These are phyloP conservation scores for Elsinoe australis DNA, from an alignment of 2,329 filamentous ascomycete species.

Conservation along the genomic window DNA sequence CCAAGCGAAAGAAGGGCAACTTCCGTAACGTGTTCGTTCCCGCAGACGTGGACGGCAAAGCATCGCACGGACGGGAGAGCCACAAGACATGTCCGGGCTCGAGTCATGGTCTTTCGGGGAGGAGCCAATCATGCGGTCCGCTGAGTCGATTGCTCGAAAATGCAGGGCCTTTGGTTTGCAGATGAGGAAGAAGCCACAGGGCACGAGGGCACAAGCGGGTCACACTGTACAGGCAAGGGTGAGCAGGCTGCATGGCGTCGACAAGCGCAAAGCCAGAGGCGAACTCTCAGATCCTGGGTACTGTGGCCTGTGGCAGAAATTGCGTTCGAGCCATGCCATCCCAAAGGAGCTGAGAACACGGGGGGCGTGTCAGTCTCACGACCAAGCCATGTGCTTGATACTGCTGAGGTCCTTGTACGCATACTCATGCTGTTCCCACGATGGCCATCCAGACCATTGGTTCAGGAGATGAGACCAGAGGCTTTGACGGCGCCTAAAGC, in stretches of 20 bases:
- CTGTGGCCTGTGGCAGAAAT: background rate
- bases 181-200: slow-evolving; percentile 8
- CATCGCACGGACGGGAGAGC: slow-evolving; percentile 12
- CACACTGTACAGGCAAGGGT: slow-evolving; percentile 3
- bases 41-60: slow-evolving; percentile 4
- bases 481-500: background rate
- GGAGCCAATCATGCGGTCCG: slow-evolving; percentile 8
- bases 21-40: slow-evolving; percentile 16
- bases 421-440: background rate
- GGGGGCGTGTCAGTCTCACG: slow-evolving; percentile 12
- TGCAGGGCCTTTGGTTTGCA: background rate
- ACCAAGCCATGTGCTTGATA: slow-evolving; percentile 13
- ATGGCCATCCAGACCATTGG: slow-evolving; percentile 9
- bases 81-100: slow-evolving; percentile 10
- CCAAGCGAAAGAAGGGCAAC: slow-evolving; percentile 15
- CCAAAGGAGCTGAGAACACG: slow-evolving; percentile 2
- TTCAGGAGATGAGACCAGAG: slow-evolving; percentile 11
- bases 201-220: background rate
- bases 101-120: slow-evolving; percentile 11
- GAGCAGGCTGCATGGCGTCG: slow-evolving; percentile 8
- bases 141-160: background rate
- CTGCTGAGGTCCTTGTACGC: no score
- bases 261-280: slow-evolving; percentile 5
- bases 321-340: background rate
- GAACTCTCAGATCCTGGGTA: slow-evolving; percentile 1